Percentiles rank a stretch among this genome's conserved stretches.
phyloP scores from a whole-genome alignment of 495 filamentous ascomycete species.

The Chaetomidium leptoderma region DNA sequence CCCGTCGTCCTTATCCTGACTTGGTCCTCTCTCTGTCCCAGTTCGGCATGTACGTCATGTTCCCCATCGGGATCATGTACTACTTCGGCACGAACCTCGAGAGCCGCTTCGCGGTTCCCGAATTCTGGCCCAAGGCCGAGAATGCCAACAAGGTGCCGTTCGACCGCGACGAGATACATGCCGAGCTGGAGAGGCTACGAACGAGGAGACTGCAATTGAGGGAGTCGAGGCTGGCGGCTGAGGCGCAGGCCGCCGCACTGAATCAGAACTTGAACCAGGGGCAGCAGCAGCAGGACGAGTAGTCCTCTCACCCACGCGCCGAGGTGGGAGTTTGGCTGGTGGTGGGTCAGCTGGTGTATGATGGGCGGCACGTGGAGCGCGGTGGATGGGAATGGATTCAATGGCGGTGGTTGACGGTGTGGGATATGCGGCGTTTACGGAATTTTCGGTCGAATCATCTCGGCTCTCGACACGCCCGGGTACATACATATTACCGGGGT shows the following conservation, averaged over 20 bases:
- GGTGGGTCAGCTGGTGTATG: background rate
- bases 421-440: slow-evolving; percentile 6
- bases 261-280: slow-evolving; percentile 36
- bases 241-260: slow-evolving; percentile 31
- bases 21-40: slow-evolving; percentile 29
- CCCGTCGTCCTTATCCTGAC: slow-evolving; percentile 3
- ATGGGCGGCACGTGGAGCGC: background rate
- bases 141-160: slow-evolving; percentile 85
- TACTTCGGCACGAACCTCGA: slow-evolving; percentile 99
- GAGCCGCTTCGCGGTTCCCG: slow-evolving; percentile 75
- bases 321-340: background rate
- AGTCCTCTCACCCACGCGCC: background rate
- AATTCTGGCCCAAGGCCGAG: slow-evolving; percentile 89
- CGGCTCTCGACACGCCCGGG: slow-evolving; percentile 3
- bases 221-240: slow-evolving; percentile 54
- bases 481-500: too few relatives aligned
- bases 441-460: background rate
- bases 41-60: slow-evolving; percentile 98
- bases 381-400: background rate
- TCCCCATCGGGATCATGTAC: slow-evolving; percentile 98
- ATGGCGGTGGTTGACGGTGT: background rate
- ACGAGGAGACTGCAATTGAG: slow-evolving; percentile 55
- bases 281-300: slow-evolving; percentile 22
- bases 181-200: slow-evolving; percentile 70
- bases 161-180: slow-evolving; percentile 79